These are phyloP conservation scores for Thielaviopsis musarum DNA, from an alignment of 2,329 filamentous ascomycete species.

Conservation along the genomic window DNA sequence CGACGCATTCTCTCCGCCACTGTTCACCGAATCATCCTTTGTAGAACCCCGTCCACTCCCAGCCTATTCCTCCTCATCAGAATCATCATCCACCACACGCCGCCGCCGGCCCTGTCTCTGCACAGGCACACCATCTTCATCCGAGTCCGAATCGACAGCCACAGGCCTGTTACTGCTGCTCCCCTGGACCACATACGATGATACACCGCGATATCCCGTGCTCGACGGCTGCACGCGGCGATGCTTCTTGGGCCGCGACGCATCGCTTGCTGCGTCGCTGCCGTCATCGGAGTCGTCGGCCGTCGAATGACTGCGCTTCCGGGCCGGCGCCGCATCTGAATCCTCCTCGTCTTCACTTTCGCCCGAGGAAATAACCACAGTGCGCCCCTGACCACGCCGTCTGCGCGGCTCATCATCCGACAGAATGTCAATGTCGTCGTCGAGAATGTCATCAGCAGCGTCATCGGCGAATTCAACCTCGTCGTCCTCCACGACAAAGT, in stretches of 20 bases:
- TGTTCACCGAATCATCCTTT: not conserved
- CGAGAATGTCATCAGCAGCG: not conserved
- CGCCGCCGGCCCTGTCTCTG: not conserved
- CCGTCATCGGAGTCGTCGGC: not conserved
- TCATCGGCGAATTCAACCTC: constrained; percentile 6
- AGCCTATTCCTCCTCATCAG: not conserved
- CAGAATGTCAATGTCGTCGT: not conserved
- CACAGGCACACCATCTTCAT: not conserved
- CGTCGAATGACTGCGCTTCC: not conserved
- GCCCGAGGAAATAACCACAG: not conserved
- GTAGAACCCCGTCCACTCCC: not conserved
- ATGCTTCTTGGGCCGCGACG: not conserved
- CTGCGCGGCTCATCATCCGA: not conserved
- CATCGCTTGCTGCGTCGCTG: not conserved
- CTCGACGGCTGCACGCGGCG: not conserved
- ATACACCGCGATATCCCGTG: not conserved
- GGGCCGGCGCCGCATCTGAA: not conserved
- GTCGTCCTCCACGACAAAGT: constrained; percentile 8
- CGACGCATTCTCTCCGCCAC: too few relatives aligned
- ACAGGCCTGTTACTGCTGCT: not conserved
- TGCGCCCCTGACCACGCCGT: not conserved
- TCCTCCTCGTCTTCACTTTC: not conserved
- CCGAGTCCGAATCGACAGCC: not conserved
- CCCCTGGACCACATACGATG: not conserved
- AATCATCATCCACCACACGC: not conserved